Evolutionary conservation across 371 early-diverging fungal species (phyloP), one percentile per base, ranked within the genome.

Genomic region (Syncephalastrum contaminatum): DNA sequence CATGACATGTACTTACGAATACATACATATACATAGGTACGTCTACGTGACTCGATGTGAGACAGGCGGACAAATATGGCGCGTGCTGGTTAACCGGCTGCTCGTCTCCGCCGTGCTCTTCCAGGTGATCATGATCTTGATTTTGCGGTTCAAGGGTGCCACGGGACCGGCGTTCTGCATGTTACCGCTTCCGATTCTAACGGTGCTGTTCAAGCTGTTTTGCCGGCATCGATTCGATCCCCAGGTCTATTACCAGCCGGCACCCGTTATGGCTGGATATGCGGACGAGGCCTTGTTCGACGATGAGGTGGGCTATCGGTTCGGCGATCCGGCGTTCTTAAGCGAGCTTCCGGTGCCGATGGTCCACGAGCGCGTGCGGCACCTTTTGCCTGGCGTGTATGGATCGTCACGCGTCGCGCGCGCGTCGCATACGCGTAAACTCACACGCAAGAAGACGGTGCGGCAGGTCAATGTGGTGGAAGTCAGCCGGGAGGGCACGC

Each of bases 31-130:
- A 30, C 36, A 14, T 53, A 60, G 56, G 67, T 88, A 87, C 63
- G 87, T 89, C 22, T 80, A 74, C 67, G 69, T 82, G 6, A 89
- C 88, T 16, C 67, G 67, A 47, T 64, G 82, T 20, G 90, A 92
- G 53, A 88, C 88, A 3, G 88, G 84, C 8, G 92, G 92, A 15
- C 79, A 78, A 18, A 90, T 92, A 71, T 91, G 87, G 84, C 85
- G 87, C 22, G 80, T 85, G 19, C 73, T 90, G 48, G 83, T 90
- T 68, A 87, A 89, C 62, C 84, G 91, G n/a, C 59, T 91, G 21
- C 42, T 88, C 0, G 69, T 81, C 13, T 83, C 88, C 13, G 60
- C 85, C 24, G 60, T 82, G 10, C 63, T 87, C 47, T 91, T 86
- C 70, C 93, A 93, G 62, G 45, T 87, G 10, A 75, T 86, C 54